Base-by-base conservation (phyloP, 192 early-diverging fungal species). In the Fimicolochytrium jonesii region DNA sequence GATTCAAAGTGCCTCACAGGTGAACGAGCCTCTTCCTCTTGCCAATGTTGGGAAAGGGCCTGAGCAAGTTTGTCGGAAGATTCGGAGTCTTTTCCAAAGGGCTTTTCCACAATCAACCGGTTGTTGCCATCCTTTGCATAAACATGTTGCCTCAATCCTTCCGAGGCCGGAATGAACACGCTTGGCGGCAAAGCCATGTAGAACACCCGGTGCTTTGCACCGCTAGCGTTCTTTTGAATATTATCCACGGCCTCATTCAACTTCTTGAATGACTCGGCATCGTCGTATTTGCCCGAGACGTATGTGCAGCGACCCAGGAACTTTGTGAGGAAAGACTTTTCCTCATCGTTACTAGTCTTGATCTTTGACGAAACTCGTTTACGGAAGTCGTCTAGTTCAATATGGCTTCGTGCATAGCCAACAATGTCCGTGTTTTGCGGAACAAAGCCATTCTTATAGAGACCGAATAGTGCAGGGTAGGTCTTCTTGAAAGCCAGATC, bases 401-500 rank as follows among this genome's bases (percentile, higher is more conserved):
- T 80, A 46, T 90, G 75, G 32, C 87, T 85, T 43, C 95, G 90
- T 6, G 95, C 92, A 74, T 98, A 98, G 9, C 95, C 95, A 34
- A 98, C 79, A 56, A 98, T 91, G 34, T 71, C 73, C 15, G 80
- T 79, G 32, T 86, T 80, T 20, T 77, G 74, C 25, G 92, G 90
- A 5, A 98, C 77, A 59, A 92, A 89, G 2, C 76, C 71, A 74
- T 90, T 90, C 56, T 86, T 86, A 80, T 87, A 96, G 43, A 96
- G 86, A 39, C 91, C 90, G 78, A 94, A 98, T 36, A 98, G 84
- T 2, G 94, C 92, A 6, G 95, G 95, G 72, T 87, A 98, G 28
- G 95, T 97, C 79, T 98, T 98, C 53, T 98, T 98, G 79, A 92
- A 96, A 32, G 95, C 95, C 47, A 98, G 85, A 72, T 98, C 95